phyloP scores from a whole-genome alignment of 129 eudicot genomes.

The Flaveria ramosissima region DNA sequence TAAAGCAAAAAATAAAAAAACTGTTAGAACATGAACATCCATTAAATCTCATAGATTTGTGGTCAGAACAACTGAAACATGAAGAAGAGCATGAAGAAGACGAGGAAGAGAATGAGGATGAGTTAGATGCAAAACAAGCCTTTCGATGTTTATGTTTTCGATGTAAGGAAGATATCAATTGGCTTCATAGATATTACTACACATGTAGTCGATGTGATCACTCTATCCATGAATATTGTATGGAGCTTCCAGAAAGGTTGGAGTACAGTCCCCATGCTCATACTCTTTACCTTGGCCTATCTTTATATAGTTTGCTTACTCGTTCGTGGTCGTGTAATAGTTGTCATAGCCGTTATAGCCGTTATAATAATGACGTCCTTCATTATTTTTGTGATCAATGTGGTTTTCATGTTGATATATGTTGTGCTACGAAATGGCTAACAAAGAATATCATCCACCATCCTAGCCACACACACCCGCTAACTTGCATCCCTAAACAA shows the following conservation, averaged over 20 bases:
- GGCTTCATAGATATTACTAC: slow-evolving; percentile 5
- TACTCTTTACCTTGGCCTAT: neutral
- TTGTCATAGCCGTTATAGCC: neutral
- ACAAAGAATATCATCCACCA: neutral
- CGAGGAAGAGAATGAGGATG: neutral
- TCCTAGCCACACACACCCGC: slow-evolving; percentile 5
- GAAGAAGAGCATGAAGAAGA: neutral
- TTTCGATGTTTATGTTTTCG: neutral
- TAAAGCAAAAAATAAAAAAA: no score
- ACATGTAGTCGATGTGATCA: neutral
- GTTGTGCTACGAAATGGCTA: neutral
- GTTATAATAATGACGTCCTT: fast-evolving
- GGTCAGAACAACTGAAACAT: slow-evolving; percentile 1
- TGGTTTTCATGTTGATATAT: neutral
- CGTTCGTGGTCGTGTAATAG: neutral
- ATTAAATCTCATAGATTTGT: neutral
- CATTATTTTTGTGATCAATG: neutral
- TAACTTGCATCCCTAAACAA: neutral
- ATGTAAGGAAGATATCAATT: slow-evolving; percentile 2
- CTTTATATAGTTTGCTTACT: no score
- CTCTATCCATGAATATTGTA: neutral
- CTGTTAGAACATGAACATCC: slow-evolving; percentile 2
- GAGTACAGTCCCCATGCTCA: neutral
- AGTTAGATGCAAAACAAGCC: neutral
- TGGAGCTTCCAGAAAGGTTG: neutral